Evolutionary conservation across 495 filamentous ascomycete genomes (phyloP).

Genomic region (Trichoderma asperelloides): DNA sequence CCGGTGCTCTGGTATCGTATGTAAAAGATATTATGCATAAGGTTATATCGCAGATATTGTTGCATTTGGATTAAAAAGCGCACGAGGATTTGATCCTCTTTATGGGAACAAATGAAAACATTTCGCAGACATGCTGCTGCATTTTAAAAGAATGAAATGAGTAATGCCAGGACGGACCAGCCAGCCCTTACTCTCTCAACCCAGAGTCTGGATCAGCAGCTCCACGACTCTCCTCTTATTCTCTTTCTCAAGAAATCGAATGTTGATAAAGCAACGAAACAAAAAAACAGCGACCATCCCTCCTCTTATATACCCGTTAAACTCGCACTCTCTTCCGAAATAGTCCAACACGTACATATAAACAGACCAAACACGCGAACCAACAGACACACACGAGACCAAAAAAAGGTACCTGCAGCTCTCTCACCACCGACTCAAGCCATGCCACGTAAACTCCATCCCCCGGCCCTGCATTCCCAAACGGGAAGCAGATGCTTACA

Average conservation of each 20-base stretch:
- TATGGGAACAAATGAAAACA: not conserved
- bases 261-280: not conserved
- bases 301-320: not conserved
- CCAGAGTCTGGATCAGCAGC: not conserved
- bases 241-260: not conserved
- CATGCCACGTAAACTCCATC: not conserved
- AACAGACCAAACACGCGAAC: not conserved
- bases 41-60: not conserved
- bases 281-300: not conserved
- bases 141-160: not conserved
- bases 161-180: not conserved
- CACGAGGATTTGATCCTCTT: no score
- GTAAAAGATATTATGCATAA: not conserved
- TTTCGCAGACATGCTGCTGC: not conserved
- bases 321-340: not conserved
- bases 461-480: not conserved
- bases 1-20: not conserved
- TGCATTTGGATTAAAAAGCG: not conserved
- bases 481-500: not conserved
- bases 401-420: constrained; percentile 3
- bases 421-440: not conserved
- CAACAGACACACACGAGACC: not conserved
- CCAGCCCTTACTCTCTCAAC: not conserved
- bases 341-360: not conserved
- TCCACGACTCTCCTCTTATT: not conserved